Percentiles rank a stretch among this genome's conserved stretches.
Evolutionary conservation across 2,329 filamentous ascomycete species (phyloP).

Genomic region (Cladosporium velox): DNA sequence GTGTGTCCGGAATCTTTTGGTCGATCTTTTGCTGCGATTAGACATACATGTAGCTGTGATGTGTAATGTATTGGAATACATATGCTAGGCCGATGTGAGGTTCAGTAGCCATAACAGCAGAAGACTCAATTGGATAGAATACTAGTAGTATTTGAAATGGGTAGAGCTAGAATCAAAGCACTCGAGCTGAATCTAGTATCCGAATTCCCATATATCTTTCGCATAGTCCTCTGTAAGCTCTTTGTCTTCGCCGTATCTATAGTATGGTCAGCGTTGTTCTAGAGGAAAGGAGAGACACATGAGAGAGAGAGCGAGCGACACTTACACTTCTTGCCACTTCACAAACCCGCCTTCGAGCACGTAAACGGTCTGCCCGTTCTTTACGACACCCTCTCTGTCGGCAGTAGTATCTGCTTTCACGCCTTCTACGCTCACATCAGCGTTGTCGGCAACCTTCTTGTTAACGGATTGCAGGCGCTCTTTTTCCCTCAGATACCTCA

Average conservation of each 20-base stretch:
- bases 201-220: conserved; percentile 75
- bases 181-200: not conserved
- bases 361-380: conserved; percentile 67
- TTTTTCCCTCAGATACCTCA: conserved; percentile 74
- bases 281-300: no score
- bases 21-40: no score
- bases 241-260: conserved; percentile 70
- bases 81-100: no score
- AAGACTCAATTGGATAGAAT: no score
- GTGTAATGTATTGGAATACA: no score
- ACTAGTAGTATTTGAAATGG: not conserved
- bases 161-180: not conserved
- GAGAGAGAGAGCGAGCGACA: conserved; percentile 15
- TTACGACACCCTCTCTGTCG: conserved; percentile 35
- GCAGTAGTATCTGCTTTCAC: conserved; percentile 30
- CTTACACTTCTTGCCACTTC: conserved; percentile 78
- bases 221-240: conserved; percentile 80
- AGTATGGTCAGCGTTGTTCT: conserved; percentile 8
- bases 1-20: no score
- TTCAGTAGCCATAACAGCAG: no score
- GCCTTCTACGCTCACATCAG: conserved; percentile 30
- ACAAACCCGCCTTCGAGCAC: conserved; percentile 83
- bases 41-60: no score
- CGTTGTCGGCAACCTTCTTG: conserved; percentile 27
- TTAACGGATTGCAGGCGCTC: conserved; percentile 51